Conservation (phyloP, 2,329 filamentous ascomycete genomes). For the Mycogone perniciosa region DNA sequence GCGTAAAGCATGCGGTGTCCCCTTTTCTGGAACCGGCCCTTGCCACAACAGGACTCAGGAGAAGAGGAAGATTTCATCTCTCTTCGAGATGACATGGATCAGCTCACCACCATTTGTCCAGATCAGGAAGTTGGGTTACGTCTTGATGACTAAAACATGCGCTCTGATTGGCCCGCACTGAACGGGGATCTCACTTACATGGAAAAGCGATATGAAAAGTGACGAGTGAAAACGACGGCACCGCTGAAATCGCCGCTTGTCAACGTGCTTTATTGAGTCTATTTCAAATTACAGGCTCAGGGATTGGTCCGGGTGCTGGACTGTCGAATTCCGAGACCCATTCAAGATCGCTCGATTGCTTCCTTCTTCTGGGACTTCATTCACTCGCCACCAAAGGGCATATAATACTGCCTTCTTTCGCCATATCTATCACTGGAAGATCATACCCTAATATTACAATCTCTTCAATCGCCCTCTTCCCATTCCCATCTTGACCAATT, state of each 20-base stretch:
- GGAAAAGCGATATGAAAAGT: neutral
- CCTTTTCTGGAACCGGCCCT: no score
- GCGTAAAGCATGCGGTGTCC: no score
- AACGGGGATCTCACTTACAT: neutral
- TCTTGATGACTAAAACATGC: constrained; percentile 28
- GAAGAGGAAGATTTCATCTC: no score
- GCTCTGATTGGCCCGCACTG: constrained; percentile 22
- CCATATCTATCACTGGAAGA: neutral
- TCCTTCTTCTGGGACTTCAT: neutral
- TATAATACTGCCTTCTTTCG: no score
- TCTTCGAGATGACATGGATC: neutral
- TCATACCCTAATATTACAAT: neutral
- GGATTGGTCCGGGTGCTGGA: constrained; percentile 11
- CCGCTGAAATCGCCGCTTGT: neutral
- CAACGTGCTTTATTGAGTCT: constrained; percentile 1
- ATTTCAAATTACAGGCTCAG: constrained; percentile 8
- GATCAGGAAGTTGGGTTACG: constrained; percentile 16
- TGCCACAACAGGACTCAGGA: no score
- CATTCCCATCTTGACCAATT: neutral
- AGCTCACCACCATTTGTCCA: neutral
- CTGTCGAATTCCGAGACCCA: neutral
- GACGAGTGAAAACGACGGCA: neutral
- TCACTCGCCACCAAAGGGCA: neutral
- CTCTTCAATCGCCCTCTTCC: neutral
- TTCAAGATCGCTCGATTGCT: neutral